These are phyloP conservation scores for Irpex lacteus DNA, from an alignment of 1,284 basidiomycete species.

Conservation along the genomic window DNA sequence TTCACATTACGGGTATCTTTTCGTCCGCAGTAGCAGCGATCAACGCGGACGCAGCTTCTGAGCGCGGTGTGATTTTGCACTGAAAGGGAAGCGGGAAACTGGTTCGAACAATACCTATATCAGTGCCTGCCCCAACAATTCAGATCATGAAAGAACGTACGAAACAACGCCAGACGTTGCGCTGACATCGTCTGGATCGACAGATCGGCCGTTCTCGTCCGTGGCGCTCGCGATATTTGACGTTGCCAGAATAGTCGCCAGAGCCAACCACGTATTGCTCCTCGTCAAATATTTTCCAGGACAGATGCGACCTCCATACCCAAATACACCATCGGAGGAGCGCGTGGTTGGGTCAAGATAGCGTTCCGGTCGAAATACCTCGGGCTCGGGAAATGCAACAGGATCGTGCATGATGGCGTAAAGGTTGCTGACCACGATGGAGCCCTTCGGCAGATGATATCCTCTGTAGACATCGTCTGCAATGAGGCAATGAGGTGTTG, in stretches of 20 bases:
- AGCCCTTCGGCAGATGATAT: conserved; percentile 22
- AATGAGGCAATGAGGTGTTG: conserved; percentile 18
- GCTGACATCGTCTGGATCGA: conserved; percentile 7
- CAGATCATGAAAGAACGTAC: background rate
- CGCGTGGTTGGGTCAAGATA: conserved; percentile 13
- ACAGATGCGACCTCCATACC: conserved; percentile 15
- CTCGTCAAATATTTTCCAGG: conserved; percentile 15
- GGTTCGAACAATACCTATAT: background rate
- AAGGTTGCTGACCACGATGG: conserved; percentile 21
- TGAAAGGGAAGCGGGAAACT: conserved; percentile 22
- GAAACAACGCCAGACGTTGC: background rate
- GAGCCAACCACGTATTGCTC: conserved; percentile 15
- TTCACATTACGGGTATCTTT: background rate
- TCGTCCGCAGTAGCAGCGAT: conserved; percentile 12
- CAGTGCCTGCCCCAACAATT: background rate
- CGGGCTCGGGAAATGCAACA: conserved; percentile 18
- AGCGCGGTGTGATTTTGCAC: conserved; percentile 18
- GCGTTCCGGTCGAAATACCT: conserved; percentile 23
- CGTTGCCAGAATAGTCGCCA: conserved; percentile 16
- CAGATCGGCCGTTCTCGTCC: conserved; percentile 12
- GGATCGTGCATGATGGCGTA: conserved; percentile 23
- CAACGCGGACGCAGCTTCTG: conserved; percentile 17
- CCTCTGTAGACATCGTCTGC: conserved; percentile 24
- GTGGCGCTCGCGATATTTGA: conserved; percentile 15
- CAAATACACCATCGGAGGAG: conserved; percentile 11